phyloP scores from a whole-genome alignment of 2,329 filamentous ascomycete genomes.

The Rutstroemia sp. region DNA sequence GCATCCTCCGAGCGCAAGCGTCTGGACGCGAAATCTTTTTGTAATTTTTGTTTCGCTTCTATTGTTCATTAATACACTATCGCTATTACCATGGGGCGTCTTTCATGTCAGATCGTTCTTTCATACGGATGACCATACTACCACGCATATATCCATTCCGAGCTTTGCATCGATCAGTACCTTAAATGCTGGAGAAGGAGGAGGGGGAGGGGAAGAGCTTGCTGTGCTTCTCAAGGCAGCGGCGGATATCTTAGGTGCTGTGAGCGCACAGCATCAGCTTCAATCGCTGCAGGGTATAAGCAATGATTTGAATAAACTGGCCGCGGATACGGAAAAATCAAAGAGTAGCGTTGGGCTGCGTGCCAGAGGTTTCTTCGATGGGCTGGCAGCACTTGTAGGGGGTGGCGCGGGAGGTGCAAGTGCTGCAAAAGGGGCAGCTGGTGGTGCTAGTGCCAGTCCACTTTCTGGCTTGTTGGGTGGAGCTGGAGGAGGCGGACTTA shows the following conservation, averaged over 20 bases:
- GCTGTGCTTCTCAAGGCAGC: neutral
- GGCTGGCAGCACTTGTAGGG: neutral
- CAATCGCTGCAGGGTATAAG: conserved; percentile 1
- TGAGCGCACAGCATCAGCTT: neutral
- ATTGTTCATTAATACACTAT: conserved; percentile 6
- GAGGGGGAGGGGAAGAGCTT: neutral
- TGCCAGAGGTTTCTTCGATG: neutral
- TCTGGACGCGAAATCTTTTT: conserved; percentile 6
- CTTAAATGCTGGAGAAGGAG: neutral
- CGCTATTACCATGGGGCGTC: conserved; percentile 3
- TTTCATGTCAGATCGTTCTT: neutral
- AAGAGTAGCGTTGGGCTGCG: neutral
- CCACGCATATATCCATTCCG: neutral
- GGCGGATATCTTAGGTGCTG: neutral
- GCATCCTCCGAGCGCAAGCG: conserved; percentile 3
- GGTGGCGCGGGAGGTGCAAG: neutral
- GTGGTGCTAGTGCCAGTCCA: neutral
- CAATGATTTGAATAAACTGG: conserved; percentile 5
- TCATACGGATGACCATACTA: neutral
- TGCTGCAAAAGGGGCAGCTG: neutral
- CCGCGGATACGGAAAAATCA: neutral
- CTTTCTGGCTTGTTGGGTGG: neutral
- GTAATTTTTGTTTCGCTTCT: conserved; percentile 3
- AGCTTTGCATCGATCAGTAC: neutral
- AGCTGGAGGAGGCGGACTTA: neutral